Evolutionary conservation across 371 early-diverging fungal genomes (phyloP).

Genomic region (Lichtheimia ramosa): DNA sequence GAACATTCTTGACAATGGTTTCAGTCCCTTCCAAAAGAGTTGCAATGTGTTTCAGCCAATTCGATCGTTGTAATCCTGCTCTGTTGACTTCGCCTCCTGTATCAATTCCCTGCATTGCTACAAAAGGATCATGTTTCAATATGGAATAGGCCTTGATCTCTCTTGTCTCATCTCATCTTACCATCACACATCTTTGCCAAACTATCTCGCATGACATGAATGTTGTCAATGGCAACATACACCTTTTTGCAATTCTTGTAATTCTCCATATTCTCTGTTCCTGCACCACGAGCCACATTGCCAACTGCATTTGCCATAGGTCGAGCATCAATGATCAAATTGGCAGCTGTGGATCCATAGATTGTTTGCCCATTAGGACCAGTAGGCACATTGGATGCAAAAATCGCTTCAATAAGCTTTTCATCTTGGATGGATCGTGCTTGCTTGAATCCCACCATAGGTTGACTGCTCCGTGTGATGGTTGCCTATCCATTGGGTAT

Average conservation of each 20-base stretch:
- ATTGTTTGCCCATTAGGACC: conserved; percentile 42
- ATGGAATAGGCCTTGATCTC: too few relatives aligned
- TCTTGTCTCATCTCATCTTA: conserved; percentile 38
- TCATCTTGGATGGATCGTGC: conserved; percentile 96
- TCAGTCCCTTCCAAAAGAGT: conserved; percentile 80
- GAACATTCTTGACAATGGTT: conserved; percentile 82
- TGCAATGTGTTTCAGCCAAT: conserved; percentile 89
- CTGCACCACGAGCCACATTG: conserved; percentile 93
- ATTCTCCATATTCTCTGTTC: conserved; percentile 91
- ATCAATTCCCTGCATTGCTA: conserved; percentile 60
- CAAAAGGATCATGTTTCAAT: background rate
- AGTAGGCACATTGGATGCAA: conserved; percentile 59
- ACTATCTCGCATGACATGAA: conserved; percentile 95
- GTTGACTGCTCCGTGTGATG: conserved; percentile 93
- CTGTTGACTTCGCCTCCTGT: conserved; percentile 52
- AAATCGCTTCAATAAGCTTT: conserved; percentile 90
- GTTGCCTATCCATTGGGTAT: conserved; percentile 59
- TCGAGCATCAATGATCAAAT: conserved; percentile 93
- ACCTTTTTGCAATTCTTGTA: conserved; percentile 84
- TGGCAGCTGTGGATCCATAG: conserved; percentile 55
- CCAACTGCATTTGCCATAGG: conserved; percentile 94
- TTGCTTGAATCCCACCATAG: conserved; percentile 91
- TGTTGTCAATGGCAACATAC: conserved; percentile 95
- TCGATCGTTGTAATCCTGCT: conserved; percentile 59
- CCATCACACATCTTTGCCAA: conserved; percentile 83